phyloP scores from a whole-genome alignment of 768 basidiomycete genomes.

The Coprinopsis cinerea region DNA sequence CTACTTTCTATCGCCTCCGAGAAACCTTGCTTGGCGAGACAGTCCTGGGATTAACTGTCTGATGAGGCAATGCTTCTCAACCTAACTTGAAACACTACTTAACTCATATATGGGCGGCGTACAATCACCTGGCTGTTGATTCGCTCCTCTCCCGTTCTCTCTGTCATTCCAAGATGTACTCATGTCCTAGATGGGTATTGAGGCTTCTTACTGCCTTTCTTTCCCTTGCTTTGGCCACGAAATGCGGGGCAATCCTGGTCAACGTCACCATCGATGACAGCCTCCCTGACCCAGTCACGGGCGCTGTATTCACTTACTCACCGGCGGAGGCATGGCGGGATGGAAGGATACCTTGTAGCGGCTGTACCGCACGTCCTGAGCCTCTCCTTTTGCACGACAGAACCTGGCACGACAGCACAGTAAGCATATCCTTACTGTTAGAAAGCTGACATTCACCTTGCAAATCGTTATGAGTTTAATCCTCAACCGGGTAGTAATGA shows the following conservation, averaged over 20 bases:
- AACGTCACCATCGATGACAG: conserved; percentile 41
- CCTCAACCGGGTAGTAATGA: background rate
- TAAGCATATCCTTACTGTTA: conserved; percentile 8
- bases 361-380: conserved; percentile 23
- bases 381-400: conserved; percentile 12
- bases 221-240: background rate
- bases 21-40: no score
- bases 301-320: conserved; percentile 25
- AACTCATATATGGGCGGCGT: no score
- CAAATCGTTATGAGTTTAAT: conserved; percentile 7
- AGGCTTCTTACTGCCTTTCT: background rate
- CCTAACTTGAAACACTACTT: no score
- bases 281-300: conserved; percentile 24
- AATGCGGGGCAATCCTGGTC: conserved; percentile 13
- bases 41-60: no score
- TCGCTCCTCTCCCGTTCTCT: no score
- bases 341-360: conserved; percentile 17
- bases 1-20: no score
- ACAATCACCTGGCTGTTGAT: no score
- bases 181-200: background rate
- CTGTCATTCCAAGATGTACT: no score
- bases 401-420: conserved; percentile 32
- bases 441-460: background rate
- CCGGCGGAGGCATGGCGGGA: conserved; percentile 29
- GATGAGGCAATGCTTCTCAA: no score